Evolutionary conservation across 352 stramenopile species (phyloP), one percentile per base, ranked within the genome.

Genomic region (Phytophthora ohioensis): DNA sequence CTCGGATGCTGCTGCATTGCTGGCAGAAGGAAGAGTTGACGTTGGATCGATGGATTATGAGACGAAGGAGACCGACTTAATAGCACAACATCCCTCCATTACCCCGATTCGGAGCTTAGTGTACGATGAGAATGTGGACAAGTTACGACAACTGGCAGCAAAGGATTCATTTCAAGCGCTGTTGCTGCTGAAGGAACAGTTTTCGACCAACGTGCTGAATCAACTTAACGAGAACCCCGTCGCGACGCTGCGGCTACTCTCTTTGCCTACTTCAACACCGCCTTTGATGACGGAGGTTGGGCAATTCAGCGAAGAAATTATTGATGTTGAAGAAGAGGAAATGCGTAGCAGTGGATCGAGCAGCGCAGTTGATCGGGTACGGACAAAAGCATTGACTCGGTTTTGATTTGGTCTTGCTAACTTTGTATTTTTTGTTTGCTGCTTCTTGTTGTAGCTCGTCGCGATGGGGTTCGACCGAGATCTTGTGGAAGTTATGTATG

Each of bases 401-500:
- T 11, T 60, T 49, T 61, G 43, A 17, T 39, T 51, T 53, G 15
- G 36, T 59, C 11, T n/a, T 58, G 32, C 17, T 68, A 65, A 71
- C 39, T 57, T 61, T 35, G 4, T 39, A 17, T 54, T 52, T 35
- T 2, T 21, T 52, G 31, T 13, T 34, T 60, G 38, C 42, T 34
- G 62, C 27, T 56, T 4, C n/a, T 57, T 64, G 47, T 3, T 69
- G 43, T 47, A 93, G 85, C 75, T 93, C 36, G 66, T 73, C 9
- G 69, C 75, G 3, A 88, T 93, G 79, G 85, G 85, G 0, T 93
- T 93, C 57, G 64, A 59, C 11, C 64, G 52, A 11, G 82, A 91
- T 60, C 69, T 91, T 49, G 82, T 88, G 0, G 51, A 67, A 15
- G 62, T 70, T 0, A 76, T 93, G 39, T 89, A 88, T 69, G 85